phyloP scores from a whole-genome alignment of 768 basidiomycete genomes.

The Boletus sp. region DNA sequence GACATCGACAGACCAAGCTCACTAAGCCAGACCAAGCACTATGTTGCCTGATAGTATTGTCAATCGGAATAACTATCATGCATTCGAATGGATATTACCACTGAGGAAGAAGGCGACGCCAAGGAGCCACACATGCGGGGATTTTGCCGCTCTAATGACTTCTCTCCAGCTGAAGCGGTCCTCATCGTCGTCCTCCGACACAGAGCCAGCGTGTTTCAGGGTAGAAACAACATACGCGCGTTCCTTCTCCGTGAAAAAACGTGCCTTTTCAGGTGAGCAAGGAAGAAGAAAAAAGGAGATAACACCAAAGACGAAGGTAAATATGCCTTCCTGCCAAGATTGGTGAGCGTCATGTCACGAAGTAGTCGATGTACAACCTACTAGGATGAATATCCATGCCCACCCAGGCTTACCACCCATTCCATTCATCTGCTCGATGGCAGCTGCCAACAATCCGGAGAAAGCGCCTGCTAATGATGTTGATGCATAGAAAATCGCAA shows the following conservation, averaged over 20 bases:
- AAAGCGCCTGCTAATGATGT: slow-evolving; percentile 60
- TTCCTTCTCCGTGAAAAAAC: slow-evolving; percentile 52
- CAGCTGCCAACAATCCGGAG: slow-evolving; percentile 63
- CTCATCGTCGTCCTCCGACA: slow-evolving; percentile 39
- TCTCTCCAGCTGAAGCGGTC: slow-evolving; percentile 60
- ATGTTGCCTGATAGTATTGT: slow-evolving; percentile 14
- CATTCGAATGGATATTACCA: slow-evolving; percentile 35
- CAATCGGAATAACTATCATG: not conserved
- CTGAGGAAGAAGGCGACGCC: slow-evolving; percentile 49
- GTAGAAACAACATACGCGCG: slow-evolving; percentile 42
- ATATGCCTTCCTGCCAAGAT: slow-evolving; percentile 49
- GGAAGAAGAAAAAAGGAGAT: slow-evolving; percentile 50
- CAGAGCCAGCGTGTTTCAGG: slow-evolving; percentile 26
- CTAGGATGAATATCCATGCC: slow-evolving; percentile 42
- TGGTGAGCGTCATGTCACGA: not conserved
- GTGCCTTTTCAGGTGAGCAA: slow-evolving; percentile 39
- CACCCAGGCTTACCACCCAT: slow-evolving; percentile 52
- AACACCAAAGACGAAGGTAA: slow-evolving; percentile 59
- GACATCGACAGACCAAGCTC: slow-evolving; percentile 3
- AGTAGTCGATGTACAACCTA: slow-evolving; percentile 30
- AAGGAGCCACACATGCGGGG: slow-evolving; percentile 48
- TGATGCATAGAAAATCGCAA: slow-evolving; percentile 39
- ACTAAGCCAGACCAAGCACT: slow-evolving; percentile 24
- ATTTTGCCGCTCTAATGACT: slow-evolving; percentile 47
- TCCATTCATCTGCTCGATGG: slow-evolving; percentile 55